Base-by-base conservation (phyloP, 2,329 filamentous ascomycete genomes). In the Aspergillus ustus region DNA sequence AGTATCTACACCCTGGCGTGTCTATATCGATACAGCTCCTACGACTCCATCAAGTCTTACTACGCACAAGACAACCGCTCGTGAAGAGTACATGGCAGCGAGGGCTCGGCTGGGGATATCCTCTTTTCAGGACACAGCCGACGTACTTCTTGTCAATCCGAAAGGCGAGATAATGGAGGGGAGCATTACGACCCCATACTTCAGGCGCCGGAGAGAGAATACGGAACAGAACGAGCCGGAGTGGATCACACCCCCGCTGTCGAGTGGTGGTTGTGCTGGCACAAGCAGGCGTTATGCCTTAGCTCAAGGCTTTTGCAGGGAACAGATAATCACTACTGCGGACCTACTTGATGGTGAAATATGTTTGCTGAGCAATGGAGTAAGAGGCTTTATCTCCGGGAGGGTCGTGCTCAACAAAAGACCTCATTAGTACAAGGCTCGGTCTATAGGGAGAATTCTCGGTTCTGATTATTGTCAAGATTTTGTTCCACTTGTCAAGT, bases 361-460 rank as follows among this genome's bases (percentile, higher is more conserved):
- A 57, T 90, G 93, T 64, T 96, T 92, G 91, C 79, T 97, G 57
- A 97, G 93, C 75, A 97, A 94, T 75, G 93, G 91, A 0, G 90
- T 94, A 1, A 85, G 90, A 66, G 94, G 94, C 0, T 97, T 96
- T 67, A 81, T 88, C 46, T 71, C 62, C n/a, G 78, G 75, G 29
- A 63, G 69, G 28, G 59, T 77, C 25, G 60, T 73, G 28, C 62
- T 69, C 34, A 37, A 34, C 34, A 40, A 40, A 11, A 40, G 34
- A 40, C 13, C 34, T 15, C 13, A 40, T 40, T 40, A 40, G 34
- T 3, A 13, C 34, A 40, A 5, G 8, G 13, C 34, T 13, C 34
- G 11, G 9, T 11, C 15, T 15, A 40, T 2, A 25, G 25, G 34
- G 4, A 15, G 15, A 40, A 40, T 15, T 40, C 15, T 40, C 34